Conservation (phyloP, 805 yeast species). For the Yamadazyma sp. region DNA sequence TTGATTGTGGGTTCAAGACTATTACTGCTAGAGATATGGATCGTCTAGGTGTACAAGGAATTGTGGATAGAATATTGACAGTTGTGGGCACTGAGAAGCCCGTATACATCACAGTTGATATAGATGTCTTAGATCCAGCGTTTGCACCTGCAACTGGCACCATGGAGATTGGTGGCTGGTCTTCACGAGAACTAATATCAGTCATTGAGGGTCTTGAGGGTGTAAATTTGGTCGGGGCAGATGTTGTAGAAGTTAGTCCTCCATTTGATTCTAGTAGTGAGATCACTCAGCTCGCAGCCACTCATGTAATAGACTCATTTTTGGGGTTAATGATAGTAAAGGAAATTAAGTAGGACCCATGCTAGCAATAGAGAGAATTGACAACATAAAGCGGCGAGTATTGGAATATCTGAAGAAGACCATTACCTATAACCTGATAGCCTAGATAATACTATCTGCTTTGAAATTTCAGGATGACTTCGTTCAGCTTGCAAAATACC, state of each 20-base stretch:
- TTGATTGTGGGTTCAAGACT: constrained; percentile 48
- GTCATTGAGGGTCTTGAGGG: constrained; percentile 29
- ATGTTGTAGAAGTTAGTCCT: constrained; percentile 31
- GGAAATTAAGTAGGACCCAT: constrained; percentile 9
- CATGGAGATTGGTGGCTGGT: constrained; percentile 28
- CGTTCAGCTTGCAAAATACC: no score
- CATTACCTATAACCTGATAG: no score
- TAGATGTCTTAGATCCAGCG: constrained; percentile 29
- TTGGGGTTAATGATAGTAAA: constrained; percentile 24
- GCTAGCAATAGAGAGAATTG: no score
- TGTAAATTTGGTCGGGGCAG: constrained; percentile 28
- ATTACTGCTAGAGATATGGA: constrained; percentile 51
- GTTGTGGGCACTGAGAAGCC: constrained; percentile 40
- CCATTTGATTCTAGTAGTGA: constrained; percentile 28
- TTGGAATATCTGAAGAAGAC: no score
- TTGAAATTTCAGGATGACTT: no score
- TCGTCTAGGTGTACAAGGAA: constrained; percentile 34
- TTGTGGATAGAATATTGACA: constrained; percentile 33
- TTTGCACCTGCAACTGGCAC: constrained; percentile 32
- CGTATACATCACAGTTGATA: constrained; percentile 26
- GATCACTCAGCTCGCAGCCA: constrained; percentile 28
- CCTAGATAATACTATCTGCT: no score
- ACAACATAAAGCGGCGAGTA: no score
- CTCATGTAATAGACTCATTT: constrained; percentile 24
- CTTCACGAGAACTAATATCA: constrained; percentile 25